phyloP scores from a whole-genome alignment of 345 rosid species.

The Citrus inodora region DNA sequence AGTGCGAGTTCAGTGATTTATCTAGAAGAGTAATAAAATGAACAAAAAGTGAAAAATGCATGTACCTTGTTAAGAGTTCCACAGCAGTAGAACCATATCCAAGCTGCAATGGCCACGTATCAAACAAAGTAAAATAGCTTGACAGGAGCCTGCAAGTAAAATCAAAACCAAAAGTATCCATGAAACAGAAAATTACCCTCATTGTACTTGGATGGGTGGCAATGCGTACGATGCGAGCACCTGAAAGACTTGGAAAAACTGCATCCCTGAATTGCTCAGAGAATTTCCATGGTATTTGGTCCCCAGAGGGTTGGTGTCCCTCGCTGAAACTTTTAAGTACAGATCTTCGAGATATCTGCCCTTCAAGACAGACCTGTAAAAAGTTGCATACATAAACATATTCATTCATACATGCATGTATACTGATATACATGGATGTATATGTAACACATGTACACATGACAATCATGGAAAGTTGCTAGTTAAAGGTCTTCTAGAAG shows the following conservation, averaged over 20 bases:
- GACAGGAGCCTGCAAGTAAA: slow-evolving; percentile 11
- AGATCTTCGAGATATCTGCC: slow-evolving; percentile 84
- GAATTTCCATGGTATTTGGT: slow-evolving; percentile 99
- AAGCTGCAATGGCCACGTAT: slow-evolving; percentile 50
- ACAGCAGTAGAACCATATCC: slow-evolving; percentile 97
- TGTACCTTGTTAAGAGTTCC: slow-evolving; percentile 78
- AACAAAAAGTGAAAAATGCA: slow-evolving; percentile 8
- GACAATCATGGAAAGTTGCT: not conserved
- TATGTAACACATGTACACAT: not conserved
- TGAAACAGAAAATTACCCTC: slow-evolving; percentile 51
- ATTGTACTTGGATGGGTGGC: slow-evolving; percentile 97
- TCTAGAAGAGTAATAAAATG: not conserved
- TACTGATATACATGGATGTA: not conserved
- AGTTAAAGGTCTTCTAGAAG: not conserved
- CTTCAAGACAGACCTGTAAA: slow-evolving; percentile 81
- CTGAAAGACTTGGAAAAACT: slow-evolving; percentile 86
- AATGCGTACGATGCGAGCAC: slow-evolving; percentile 95
- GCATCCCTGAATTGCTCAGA: slow-evolving; percentile 80
- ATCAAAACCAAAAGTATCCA: not conserved
- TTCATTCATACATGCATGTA: not conserved
- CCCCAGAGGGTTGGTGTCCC: slow-evolving; percentile 92
- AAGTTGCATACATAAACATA: not conserved
- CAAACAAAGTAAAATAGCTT: slow-evolving; percentile 2
- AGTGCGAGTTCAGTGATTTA: not conserved
- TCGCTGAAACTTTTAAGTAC: slow-evolving; percentile 64